Evolutionary conservation across 2,329 filamentous ascomycete species (phyloP), one percentile per base, ranked within the genome.

Genomic region (Camptophora hylomeconis): DNA sequence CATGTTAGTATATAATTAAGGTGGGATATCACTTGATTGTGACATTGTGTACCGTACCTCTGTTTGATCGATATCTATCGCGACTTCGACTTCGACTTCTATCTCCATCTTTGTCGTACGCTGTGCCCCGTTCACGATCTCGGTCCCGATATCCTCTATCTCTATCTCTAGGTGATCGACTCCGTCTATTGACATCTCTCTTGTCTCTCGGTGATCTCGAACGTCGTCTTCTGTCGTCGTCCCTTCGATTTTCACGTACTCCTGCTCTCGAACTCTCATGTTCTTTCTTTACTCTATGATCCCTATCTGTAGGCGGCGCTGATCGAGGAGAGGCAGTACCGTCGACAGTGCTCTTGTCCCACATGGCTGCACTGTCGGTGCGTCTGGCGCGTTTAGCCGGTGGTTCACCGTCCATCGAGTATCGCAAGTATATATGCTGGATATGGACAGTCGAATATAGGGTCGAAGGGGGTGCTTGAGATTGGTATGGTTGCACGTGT

Each of bases 301-400:
- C 44, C 34, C 20, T 42, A 32, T 20, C 44, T 45, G 26, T 55
- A 49, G 56, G 26, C 45, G 46, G 30, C 31, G 37, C 26, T 44
- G 39, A 13, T 41, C 32, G 17, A 48, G 53, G 21, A 42, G 38
- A 6, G 42, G 42, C 19, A 43, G 45, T 16, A 44, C 39, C 16
- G 42, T 12, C 12, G 42, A 48, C 21, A 57, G 51, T 29, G 53
- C 51, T 32, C 49, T n/a, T 46, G 37, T 78, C 72, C 68, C 70
- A 72, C 63, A 71, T 72, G 29, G 68, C 60, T 28, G 65, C 65
- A 50, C 65, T 71, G 41, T 76, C 72, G n/a, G 60, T 60, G 26
- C 60, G 53, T 35, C 61, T 58, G 12, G 60, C 48, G 28, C 65
- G 63, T 47, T 67, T 67, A 29, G 61, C 50, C 35, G 66, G 57